Evolutionary conservation across 192 early-diverging fungal species (phyloP).

Genomic region (Entomortierella lignicola): DNA sequence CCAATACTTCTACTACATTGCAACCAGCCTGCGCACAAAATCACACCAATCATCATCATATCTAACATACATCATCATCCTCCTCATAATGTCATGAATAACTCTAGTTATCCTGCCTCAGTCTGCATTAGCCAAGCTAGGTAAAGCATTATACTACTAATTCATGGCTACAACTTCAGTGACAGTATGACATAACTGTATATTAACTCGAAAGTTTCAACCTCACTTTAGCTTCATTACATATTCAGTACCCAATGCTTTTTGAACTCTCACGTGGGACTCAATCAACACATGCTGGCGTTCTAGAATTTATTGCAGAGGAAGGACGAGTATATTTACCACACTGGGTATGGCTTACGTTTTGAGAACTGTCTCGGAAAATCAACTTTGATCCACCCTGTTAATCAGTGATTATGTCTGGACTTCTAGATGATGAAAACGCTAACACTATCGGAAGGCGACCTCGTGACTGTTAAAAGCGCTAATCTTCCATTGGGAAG

Average conservation of each 20-base stretch:
- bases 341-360: constrained; percentile 80
- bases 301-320: constrained; percentile 98
- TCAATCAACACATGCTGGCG: constrained; percentile 88
- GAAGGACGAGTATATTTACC: constrained; percentile 96
- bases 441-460: constrained; percentile 79
- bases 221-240: constrained; percentile 69
- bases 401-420: neutral
- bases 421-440: constrained; percentile 90
- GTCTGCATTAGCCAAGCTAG: constrained; percentile 63
- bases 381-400: neutral
- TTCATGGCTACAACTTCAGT: neutral
- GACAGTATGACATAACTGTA: neutral
- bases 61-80: too few species aligned
- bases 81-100: too few species aligned
- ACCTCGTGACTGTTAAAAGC: constrained; percentile 83
- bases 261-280: constrained; percentile 83
- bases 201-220: neutral
- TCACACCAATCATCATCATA: neutral
- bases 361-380: neutral
- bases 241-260: constrained; percentile 93
- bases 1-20: neutral
- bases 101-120: constrained; percentile 81
- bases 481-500: constrained; percentile 81
- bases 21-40: too few species aligned
- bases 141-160: constrained; percentile 5